Evolutionary conservation across 148 eudicot species (phyloP).

Genomic region (Cornus florida): DNA sequence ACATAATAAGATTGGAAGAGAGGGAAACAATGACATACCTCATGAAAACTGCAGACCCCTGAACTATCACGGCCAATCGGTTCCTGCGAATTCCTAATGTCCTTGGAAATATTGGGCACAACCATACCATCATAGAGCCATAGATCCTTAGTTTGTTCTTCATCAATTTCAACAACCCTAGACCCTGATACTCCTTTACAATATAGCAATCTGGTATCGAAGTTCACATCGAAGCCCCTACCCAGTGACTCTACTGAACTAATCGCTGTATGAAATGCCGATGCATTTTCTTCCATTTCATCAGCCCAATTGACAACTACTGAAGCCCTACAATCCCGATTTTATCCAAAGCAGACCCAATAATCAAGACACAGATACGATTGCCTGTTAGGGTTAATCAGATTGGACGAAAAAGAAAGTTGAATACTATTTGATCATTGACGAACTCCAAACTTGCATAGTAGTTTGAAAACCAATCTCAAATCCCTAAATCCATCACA

Average conservation of each 20-base stretch:
- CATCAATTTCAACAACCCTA: slow-evolving; percentile 75
- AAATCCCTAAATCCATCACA: neutral
- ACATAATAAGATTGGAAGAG: neutral
- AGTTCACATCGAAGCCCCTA: slow-evolving; percentile 89
- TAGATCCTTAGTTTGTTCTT: slow-evolving; percentile 67
- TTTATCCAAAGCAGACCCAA: neutral
- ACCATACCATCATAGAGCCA: slow-evolving; percentile 53
- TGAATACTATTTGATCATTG: neutral
- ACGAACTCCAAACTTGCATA: neutral
- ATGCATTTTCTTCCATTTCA: slow-evolving; percentile 81
- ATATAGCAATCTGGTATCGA: slow-evolving; percentile 82
- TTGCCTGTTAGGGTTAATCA: neutral
- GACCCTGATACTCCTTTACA: slow-evolving; percentile 81
- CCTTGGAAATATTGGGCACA: slow-evolving; percentile 67
- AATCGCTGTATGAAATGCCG: slow-evolving; percentile 71
- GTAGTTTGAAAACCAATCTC: neutral
- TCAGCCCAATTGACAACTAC: slow-evolving; percentile 10
- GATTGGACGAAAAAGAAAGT: neutral
- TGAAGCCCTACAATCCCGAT: neutral
- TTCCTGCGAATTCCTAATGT: slow-evolving; percentile 44
- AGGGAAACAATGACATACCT: slow-evolving; percentile 38
- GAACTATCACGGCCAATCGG: slow-evolving; percentile 49
- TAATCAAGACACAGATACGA: neutral
- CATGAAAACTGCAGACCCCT: slow-evolving; percentile 59
- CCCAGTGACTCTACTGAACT: slow-evolving; percentile 85